Percentiles rank a stretch among this genome's conserved stretches.
phyloP scores from a whole-genome alignment of 257 asterid genomes.

The Lycium barbarum region DNA sequence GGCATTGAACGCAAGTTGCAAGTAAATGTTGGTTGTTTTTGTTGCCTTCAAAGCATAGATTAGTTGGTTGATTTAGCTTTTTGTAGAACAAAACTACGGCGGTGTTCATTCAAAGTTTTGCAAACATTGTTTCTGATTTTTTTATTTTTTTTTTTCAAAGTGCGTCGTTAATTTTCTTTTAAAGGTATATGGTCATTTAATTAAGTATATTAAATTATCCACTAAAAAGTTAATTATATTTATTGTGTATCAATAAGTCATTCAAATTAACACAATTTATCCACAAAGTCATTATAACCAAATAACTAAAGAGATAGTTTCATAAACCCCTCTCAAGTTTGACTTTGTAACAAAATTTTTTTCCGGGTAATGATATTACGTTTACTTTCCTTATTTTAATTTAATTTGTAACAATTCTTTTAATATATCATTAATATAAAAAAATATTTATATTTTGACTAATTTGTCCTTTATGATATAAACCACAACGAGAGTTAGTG shows the following conservation, averaged over 20 bases:
- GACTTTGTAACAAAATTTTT: too few species aligned
- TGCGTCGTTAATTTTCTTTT: neutral
- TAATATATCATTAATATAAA: neutral
- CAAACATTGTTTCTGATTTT: too few species aligned
- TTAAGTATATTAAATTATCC: neutral
- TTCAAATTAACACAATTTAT: neutral
- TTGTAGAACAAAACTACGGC: neutral
- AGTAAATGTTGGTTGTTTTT: neutral
- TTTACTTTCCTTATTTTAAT: neutral
- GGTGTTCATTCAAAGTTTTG: too few species aligned
- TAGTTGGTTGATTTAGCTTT: neutral
- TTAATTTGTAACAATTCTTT: neutral
- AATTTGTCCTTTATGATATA: neutral
- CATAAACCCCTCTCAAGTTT: too few species aligned
- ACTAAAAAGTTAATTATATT: neutral
- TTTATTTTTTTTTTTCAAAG: neutral
- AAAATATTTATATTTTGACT: neutral
- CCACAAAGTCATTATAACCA: too few species aligned
- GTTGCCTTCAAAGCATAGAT: neutral
- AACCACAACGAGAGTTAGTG: neutral
- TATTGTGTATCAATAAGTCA: neutral
- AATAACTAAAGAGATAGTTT: too few species aligned
- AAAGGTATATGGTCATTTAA: neutral
- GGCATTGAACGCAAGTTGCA: neutral
- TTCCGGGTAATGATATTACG: too few species aligned